Evolutionary conservation across 371 early-diverging fungal genomes (phyloP), one percentile per base, ranked within the genome.

Genomic region (Gilbertella persicaria): DNA sequence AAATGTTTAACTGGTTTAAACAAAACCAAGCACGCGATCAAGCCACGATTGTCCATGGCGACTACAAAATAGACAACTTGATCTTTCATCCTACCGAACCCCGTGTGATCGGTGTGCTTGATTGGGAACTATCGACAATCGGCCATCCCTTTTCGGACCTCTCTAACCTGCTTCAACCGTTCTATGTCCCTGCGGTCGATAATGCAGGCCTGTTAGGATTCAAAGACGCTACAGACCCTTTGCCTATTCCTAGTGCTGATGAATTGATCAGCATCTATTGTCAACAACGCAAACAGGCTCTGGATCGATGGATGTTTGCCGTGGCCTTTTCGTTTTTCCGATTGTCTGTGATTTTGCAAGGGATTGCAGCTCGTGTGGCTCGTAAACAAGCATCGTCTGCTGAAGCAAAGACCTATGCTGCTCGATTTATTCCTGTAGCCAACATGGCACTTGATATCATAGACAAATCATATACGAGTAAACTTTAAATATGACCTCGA

Each of bases 81-180:
- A 61, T 91, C 8, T 94, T 88, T 75, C 91, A 94, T 58, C 88
- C 92, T 42, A 84, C 83, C 6, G 80, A 90, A 25, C 79, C 90
- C 17, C 66, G 74, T 2, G 88, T 97, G 8, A 90, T 95, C 66
- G 96, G 94, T 17, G 78, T 96, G n/a, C 79, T 97, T 23, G 97
- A 96, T 62, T 97, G 97, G 96, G 97, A 97, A 64, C 69, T 97
- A 14, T 90, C 92, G 30, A 95, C 97, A 3, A 84, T 97, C 47
- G 97, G 96, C 6, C 94, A 97, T 66, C 97, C 97, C 25, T 79
- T 89, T 33, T 85, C 94, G 13, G 97, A 97, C 63, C 71, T 97
- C 8, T 88, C 94, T 33, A 95, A 94, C 60, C 62, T 95, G 46
- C 67, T 95, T 40, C 85, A 89, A 63, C 90, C 87, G 4, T 93